Evolutionary conservation across 108 stramenopile genomes (phyloP).

Genomic region (Nitzschia inconspicua): DNA sequence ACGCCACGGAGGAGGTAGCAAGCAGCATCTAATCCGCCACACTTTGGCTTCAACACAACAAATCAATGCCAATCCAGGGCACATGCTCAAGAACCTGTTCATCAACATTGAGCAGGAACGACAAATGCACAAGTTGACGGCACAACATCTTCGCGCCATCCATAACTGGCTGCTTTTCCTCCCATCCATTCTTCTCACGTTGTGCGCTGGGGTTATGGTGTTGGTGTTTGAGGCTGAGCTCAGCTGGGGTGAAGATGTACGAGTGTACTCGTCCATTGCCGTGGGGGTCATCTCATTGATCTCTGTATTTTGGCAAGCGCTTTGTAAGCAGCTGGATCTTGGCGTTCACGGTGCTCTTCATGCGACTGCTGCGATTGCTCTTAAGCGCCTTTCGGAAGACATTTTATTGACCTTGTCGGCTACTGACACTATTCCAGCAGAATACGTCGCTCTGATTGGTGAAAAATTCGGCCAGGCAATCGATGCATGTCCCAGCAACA

Average conservation of each 20-base stretch:
- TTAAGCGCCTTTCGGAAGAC: conserved; percentile 38
- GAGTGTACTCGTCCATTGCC: conserved; percentile 17
- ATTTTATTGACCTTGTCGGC: conserved; percentile 26
- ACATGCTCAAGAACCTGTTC: conserved; percentile 34
- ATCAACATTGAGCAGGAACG: conserved; percentile 36
- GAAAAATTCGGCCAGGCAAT: conserved; percentile 36
- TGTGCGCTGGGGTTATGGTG: conserved; percentile 24
- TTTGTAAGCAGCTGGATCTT: conserved; percentile 33
- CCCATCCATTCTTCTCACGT: conserved; percentile 20
- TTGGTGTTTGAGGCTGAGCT: conserved; percentile 29
- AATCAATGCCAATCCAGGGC: conserved; percentile 22
- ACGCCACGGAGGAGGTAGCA: conserved; percentile 14
- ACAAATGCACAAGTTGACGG: conserved; percentile 34
- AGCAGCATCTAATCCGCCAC: conserved; percentile 14
- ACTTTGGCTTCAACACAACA: conserved; percentile 21
- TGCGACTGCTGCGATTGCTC: conserved; percentile 12
- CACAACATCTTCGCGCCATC: conserved; percentile 20
- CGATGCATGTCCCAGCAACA: conserved; percentile 21
- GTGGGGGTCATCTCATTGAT: conserved; percentile 24
- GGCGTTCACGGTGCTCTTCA: conserved; percentile 26
- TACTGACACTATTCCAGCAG: conserved; percentile 27
- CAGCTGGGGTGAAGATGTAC: background rate
- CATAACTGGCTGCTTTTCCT: conserved; percentile 38
- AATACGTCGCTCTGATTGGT: conserved; percentile 27
- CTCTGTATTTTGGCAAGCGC: conserved; percentile 39